These are phyloP conservation scores for Leishmania turanica DNA, from an alignment of 208 protist genomes.

Conservation along the genomic window DNA sequence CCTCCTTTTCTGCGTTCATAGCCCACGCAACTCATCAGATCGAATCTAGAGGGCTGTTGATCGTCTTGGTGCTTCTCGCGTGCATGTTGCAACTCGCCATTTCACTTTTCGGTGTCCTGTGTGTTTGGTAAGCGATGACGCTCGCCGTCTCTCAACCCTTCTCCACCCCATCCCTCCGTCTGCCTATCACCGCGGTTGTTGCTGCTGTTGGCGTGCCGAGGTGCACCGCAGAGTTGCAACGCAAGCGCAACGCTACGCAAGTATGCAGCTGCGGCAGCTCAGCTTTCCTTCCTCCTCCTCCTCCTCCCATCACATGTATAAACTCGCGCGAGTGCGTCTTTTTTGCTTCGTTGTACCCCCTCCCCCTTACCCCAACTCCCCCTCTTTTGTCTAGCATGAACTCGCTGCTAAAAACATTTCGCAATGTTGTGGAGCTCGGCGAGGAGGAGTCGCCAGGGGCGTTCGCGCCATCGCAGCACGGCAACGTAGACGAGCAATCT, in stretches of 20 bases:
- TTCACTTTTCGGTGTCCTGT: background rate
- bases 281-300: background rate
- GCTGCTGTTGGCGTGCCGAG: background rate
- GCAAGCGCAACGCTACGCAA: background rate
- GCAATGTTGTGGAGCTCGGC: constrained; percentile 37
- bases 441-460: constrained; percentile 21
- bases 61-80: background rate
- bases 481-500: background rate
- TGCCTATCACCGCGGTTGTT: background rate
- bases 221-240: background rate
- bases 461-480: background rate
- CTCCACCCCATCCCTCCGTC: background rate
- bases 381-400: constrained; percentile 17
- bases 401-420: constrained; percentile 31
- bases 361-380: background rate
- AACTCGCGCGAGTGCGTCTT: background rate
- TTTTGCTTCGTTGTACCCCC: background rate
- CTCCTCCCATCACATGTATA: background rate
- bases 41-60: background rate
- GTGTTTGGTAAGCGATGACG: background rate
- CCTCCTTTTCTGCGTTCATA: background rate
- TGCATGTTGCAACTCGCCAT: background rate
- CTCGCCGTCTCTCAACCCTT: background rate
- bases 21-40: background rate
- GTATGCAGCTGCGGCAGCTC: background rate